phyloP scores from a whole-genome alignment of 2,329 filamentous ascomycete genomes.

The Fusarium sp. region DNA sequence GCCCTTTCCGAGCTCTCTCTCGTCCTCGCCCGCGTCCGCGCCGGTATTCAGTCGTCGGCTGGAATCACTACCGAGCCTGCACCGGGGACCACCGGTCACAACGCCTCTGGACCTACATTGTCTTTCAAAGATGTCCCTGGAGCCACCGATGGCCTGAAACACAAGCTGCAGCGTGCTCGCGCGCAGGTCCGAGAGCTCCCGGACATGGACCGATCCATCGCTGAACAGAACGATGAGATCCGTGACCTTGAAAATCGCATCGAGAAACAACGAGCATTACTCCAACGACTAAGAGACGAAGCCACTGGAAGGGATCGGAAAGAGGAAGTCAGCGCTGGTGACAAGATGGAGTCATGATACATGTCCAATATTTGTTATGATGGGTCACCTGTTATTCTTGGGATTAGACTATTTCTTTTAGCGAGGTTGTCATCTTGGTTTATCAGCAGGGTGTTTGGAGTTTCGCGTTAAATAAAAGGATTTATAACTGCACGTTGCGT shows the following conservation, averaged over 20 bases:
- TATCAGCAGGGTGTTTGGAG: constrained; percentile 27
- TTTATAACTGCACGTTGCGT: constrained; percentile 18
- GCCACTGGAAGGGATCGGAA: constrained; percentile 51
- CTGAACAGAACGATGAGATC: constrained; percentile 79
- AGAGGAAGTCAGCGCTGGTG: constrained; percentile 41
- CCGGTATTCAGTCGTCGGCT: constrained; percentile 54
- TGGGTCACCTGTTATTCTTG: neutral
- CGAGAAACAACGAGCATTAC: constrained; percentile 66
- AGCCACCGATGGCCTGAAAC: constrained; percentile 81
- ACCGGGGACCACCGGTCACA: constrained; percentile 47
- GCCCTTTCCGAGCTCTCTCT: constrained; percentile 83
- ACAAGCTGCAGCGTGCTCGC: constrained; percentile 83
- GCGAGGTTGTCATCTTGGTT: neutral
- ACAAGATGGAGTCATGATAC: constrained; percentile 55
- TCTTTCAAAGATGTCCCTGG: constrained; percentile 79
- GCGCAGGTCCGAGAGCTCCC: constrained; percentile 72
- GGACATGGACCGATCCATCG: constrained; percentile 73
- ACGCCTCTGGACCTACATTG: constrained; percentile 50
- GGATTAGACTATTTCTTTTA: neutral
- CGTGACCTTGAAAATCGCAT: constrained; percentile 71
- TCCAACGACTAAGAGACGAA: constrained; percentile 62
- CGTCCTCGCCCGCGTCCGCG: constrained; percentile 78
- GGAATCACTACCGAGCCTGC: constrained; percentile 53
- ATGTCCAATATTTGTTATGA: neutral
- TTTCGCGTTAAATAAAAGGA: constrained; percentile 9